phyloP scores from a whole-genome alignment of 2,329 filamentous ascomycete species.

The Capronia americana region DNA sequence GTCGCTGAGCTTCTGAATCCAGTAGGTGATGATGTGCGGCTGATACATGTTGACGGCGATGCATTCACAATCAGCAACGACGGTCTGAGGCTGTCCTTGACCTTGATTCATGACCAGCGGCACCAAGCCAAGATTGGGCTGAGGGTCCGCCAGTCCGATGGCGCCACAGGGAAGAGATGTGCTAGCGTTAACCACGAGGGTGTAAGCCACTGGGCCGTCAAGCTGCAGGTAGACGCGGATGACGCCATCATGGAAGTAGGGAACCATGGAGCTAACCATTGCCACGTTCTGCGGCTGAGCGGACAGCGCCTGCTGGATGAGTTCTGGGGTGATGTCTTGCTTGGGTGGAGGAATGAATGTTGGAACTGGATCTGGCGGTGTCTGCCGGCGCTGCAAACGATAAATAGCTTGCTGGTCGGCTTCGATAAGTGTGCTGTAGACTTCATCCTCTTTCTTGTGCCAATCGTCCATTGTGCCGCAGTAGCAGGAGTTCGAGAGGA shows the following conservation, averaged over 20 bases:
- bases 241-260: slow-evolving; percentile 33
- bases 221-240: slow-evolving; percentile 35
- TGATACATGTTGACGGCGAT: slow-evolving; percentile 40
- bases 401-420: slow-evolving; percentile 2
- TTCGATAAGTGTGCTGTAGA: background rate
- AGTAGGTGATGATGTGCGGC: slow-evolving; percentile 36
- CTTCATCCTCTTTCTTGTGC: slow-evolving; percentile 15
- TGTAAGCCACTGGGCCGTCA: slow-evolving; percentile 34
- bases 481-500: slow-evolving; percentile 25
- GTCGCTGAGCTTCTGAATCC: slow-evolving; percentile 34
- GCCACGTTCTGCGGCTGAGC: slow-evolving; percentile 37
- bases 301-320: slow-evolving; percentile 36
- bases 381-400: slow-evolving; percentile 27
- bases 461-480: slow-evolving; percentile 27
- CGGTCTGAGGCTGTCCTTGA: slow-evolving; percentile 29
- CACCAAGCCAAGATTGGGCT: slow-evolving; percentile 37
- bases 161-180: slow-evolving; percentile 34
- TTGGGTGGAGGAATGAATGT: slow-evolving; percentile 39
- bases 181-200: slow-evolving; percentile 37
- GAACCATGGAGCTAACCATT: slow-evolving; percentile 35
- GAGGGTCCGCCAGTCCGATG: slow-evolving; percentile 31
- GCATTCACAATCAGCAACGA: slow-evolving; percentile 36
- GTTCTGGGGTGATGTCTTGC: slow-evolving; percentile 35
- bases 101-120: slow-evolving; percentile 36
- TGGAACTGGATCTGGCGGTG: slow-evolving; percentile 25